Base-by-base conservation (phyloP, 805 yeast species). In the Candida verbasci region DNA sequence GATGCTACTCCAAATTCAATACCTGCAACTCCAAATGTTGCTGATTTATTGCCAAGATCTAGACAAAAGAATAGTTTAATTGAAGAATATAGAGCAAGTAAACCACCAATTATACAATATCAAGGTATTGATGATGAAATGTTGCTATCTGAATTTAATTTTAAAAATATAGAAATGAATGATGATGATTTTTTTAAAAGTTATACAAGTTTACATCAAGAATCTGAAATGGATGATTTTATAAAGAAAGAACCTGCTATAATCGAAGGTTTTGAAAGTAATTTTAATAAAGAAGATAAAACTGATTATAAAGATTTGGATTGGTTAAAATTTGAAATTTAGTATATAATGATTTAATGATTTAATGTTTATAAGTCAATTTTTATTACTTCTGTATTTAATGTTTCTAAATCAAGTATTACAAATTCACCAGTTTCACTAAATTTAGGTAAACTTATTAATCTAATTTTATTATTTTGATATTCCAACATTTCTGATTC, bases 361-460 rank as follows among this genome's bases (percentile, higher is more conserved):
- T 20, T 20, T 6, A 20, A 20, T 20, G 6, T 20, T 9, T 34
- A 39, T 6, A 23, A 4, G 2, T 25, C 40, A 9, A 69, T 48
- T 18, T 57, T 58, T 1, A 87, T 62, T 1, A 73, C 54, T 43
- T 76, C 76, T 17, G 79, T 66, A 25, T 76, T 77, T 18, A 48
- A 34, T 8, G 52, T 45, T 2, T 33, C 35, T 6, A 48, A 36
- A 35, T 57, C 59, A 10, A 58, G 24, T 10, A 55, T 22, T 2
- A 53, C 55, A 16, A 58, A 32, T 46, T 82, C 70, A 0, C 87
- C 87, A 0, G 88, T 76, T 16, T 65, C 63, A 31, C 69, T 58
- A 51, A 89, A 93, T 28, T 67, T 67, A 0, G 98, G 97, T 6
- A 93, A 67, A 2, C 81, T 62, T 11, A 93, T 65, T 16, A 86